Conservation (phyloP, 805 yeast genomes). For the Cyberlindnera mrakii region DNA sequence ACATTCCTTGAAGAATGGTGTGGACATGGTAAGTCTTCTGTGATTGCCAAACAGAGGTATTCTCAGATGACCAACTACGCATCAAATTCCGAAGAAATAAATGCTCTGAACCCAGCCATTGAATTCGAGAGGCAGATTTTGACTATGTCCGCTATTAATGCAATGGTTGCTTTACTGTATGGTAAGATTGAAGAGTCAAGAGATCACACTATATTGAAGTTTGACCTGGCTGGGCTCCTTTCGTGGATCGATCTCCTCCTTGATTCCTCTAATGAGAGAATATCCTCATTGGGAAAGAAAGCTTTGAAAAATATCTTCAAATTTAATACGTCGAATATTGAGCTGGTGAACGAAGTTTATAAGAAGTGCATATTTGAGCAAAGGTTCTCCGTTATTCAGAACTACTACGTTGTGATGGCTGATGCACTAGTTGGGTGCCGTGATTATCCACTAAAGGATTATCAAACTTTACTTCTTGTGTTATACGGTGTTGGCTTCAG, state of each 20-base stretch:
- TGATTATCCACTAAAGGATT: slow-evolving; percentile 45
- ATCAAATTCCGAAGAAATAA: slow-evolving; percentile 28
- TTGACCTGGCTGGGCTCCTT: slow-evolving; percentile 63
- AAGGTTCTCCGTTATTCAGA: slow-evolving; percentile 46
- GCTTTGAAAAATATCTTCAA: slow-evolving; percentile 67
- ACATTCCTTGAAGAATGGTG: slow-evolving; percentile 90
- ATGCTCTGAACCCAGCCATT: slow-evolving; percentile 62
- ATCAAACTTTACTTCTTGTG: slow-evolving; percentile 69
- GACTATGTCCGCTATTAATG: slow-evolving; percentile 66
- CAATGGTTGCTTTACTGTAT: slow-evolving; percentile 77
- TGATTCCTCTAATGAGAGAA: slow-evolving; percentile 47
- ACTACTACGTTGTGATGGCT: slow-evolving; percentile 68
- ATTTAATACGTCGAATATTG: slow-evolving; percentile 49
- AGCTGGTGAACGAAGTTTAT: slow-evolving; percentile 51
- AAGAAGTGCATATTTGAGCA: slow-evolving; percentile 65
- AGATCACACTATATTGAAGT: slow-evolving; percentile 51
- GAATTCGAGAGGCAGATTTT: slow-evolving; percentile 73
- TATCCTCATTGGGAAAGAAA: slow-evolving; percentile 56
- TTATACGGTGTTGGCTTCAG: slow-evolving; percentile 75
- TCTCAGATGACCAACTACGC: slow-evolving; percentile 43
- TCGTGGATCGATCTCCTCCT: slow-evolving; percentile 79
- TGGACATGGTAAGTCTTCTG: slow-evolving; percentile 68
- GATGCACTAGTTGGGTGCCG: slow-evolving; percentile 49
- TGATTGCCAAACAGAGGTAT: slow-evolving; percentile 62
- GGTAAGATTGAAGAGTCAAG: slow-evolving; percentile 58